Percentiles rank a stretch among this genome's conserved stretches.
phyloP scores from a whole-genome alignment of 2,329 filamentous ascomycete species.

The Beauveria scarabaeidicola region DNA sequence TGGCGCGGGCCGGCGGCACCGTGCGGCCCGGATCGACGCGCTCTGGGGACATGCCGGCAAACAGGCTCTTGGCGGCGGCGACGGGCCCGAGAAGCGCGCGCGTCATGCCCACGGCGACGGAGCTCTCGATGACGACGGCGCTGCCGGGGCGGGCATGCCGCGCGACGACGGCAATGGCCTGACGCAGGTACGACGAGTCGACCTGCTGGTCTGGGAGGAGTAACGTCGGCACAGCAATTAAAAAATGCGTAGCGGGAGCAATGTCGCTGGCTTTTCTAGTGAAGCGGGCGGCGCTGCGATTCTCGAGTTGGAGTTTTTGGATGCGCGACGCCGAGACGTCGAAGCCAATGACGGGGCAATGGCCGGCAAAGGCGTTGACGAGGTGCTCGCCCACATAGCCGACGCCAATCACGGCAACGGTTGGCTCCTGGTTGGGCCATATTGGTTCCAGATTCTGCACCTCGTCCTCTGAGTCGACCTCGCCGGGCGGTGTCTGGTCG shows the following conservation, averaged over 20 bases:
- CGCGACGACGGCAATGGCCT: slow-evolving; percentile 33
- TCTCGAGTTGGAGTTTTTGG: slow-evolving; percentile 21
- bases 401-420: slow-evolving; percentile 42
- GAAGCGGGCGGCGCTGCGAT: slow-evolving; percentile 26
- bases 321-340: slow-evolving; percentile 36
- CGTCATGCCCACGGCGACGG: slow-evolving; percentile 47
- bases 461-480: slow-evolving; percentile 21
- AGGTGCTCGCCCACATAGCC: slow-evolving; percentile 46
- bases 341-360: slow-evolving; percentile 37
- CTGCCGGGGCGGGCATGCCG: slow-evolving; percentile 34
- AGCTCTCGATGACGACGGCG: slow-evolving; percentile 44
- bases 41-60: slow-evolving; percentile 43
- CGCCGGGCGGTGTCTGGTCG: slow-evolving; percentile 27
- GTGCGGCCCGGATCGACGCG: slow-evolving; percentile 43
- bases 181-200: slow-evolving; percentile 37
- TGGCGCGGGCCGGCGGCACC: slow-evolving; percentile 30
- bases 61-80: slow-evolving; percentile 32
- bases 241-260: slow-evolving; percentile 38
- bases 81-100: slow-evolving; percentile 39
- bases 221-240: slow-evolving; percentile 46
- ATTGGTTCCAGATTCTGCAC: slow-evolving; percentile 7
- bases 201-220: slow-evolving; percentile 37
- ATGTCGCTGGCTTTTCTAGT: slow-evolving; percentile 31
- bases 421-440: slow-evolving; percentile 20
- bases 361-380: slow-evolving; percentile 32